phyloP scores from a whole-genome alignment of 1,139 yeast species.

The Debaryomycetaceae sp. region DNA sequence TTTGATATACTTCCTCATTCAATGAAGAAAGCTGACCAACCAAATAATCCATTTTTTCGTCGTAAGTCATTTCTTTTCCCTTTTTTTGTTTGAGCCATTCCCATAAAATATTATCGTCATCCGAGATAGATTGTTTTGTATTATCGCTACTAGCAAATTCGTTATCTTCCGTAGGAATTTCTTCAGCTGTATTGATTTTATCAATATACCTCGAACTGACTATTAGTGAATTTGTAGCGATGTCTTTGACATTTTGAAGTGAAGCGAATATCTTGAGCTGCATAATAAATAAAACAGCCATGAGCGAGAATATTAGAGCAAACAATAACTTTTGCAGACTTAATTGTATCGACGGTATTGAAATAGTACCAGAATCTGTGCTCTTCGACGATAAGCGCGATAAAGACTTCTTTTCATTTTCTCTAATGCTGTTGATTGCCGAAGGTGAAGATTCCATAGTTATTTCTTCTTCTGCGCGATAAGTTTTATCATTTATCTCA shows the following conservation, averaged over 20 bases:
- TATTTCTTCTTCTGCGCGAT: conserved; percentile 13
- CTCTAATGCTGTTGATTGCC: neutral
- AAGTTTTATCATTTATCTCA: conserved; percentile 26
- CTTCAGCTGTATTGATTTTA: conserved; percentile 7
- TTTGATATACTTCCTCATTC: neutral
- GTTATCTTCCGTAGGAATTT: conserved; percentile 1
- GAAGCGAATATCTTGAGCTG: conserved; percentile 20
- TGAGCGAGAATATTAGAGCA: conserved; percentile 18
- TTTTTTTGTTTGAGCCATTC: conserved; percentile 18
- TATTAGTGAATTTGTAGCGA: conserved; percentile 24
- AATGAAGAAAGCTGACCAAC: conserved; percentile 18
- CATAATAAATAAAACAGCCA: conserved; percentile 19
- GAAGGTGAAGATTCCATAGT: neutral
- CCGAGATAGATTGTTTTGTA: conserved; percentile 5
- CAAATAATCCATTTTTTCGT: conserved; percentile 24
- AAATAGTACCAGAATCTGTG: no score
- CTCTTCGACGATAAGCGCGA: neutral
- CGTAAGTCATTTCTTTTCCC: conserved; percentile 17
- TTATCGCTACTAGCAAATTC: conserved; percentile 4
- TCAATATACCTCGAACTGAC: conserved; percentile 19
- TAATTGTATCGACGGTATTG: neutral
- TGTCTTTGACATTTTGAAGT: conserved; percentile 22
- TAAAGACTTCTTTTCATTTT: neutral
- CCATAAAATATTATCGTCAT: conserved; percentile 19
- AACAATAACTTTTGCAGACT: conserved; percentile 7